These are phyloP conservation scores for Geoglossum cookeanum DNA, from an alignment of 2,329 filamentous ascomycete species.

Conservation along the genomic window DNA sequence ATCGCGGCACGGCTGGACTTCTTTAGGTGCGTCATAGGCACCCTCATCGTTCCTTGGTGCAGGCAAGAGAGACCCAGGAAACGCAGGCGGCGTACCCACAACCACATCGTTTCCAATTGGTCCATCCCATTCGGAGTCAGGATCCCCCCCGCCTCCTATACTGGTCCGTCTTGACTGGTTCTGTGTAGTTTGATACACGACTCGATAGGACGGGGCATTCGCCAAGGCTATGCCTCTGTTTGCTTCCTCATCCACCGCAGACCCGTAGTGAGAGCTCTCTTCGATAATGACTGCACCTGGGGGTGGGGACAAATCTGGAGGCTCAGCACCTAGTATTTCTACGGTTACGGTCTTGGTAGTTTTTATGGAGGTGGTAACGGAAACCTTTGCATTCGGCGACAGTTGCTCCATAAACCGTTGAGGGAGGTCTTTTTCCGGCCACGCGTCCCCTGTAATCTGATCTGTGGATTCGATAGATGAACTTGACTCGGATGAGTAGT, in stretches of 20 bases:
- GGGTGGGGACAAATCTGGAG: constrained; percentile 31
- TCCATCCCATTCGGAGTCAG: constrained; percentile 20
- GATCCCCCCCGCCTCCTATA: constrained; percentile 11
- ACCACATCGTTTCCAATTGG: constrained; percentile 12
- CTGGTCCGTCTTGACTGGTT: constrained; percentile 27
- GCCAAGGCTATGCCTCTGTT: constrained; percentile 5
- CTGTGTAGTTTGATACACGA: constrained; percentile 34
- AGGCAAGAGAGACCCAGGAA: background rate
- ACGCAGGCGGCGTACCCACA: background rate
- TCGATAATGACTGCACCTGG: constrained; percentile 27
- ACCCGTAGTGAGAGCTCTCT: constrained; percentile 12
- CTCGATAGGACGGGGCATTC: constrained; percentile 22
- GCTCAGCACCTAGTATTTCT: constrained; percentile 35
- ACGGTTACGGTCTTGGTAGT: constrained; percentile 46
- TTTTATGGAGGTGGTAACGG: constrained; percentile 38
- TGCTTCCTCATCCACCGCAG: constrained; percentile 7
- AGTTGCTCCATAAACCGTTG: background rate
- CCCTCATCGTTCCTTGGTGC: constrained; percentile 9
- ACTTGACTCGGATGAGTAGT: background rate
- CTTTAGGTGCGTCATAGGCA: constrained; percentile 10
- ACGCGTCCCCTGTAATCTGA: background rate
- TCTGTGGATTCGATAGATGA: background rate
- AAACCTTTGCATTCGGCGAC: constrained; percentile 28
- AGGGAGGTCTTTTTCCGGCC: background rate
- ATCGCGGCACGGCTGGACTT: background rate